Conservation (phyloP, 192 early-diverging fungal genomes). For the Coemansia sp. region DNA sequence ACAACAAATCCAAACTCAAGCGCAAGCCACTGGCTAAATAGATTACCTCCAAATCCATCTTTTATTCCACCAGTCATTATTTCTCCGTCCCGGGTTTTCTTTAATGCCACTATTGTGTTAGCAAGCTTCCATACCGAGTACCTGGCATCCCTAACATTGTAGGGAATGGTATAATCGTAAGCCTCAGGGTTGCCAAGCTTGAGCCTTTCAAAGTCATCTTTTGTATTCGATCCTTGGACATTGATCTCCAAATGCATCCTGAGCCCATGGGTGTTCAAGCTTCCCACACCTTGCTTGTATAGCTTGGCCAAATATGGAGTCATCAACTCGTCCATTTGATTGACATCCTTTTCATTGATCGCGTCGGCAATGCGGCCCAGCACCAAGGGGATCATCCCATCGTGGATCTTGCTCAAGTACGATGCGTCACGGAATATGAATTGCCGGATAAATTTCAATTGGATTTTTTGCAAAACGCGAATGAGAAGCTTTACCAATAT, state of each 20-base stretch:
- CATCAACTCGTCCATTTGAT: constrained; percentile 14
- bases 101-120: background rate
- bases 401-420: constrained; percentile 10
- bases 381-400: constrained; percentile 13
- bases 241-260: constrained; percentile 9
- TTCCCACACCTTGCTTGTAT: constrained; percentile 22
- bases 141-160: constrained; percentile 1
- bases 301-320: constrained; percentile 12
- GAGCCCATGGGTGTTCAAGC: constrained; percentile 18
- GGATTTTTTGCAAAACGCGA: background rate
- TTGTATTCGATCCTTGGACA: background rate
- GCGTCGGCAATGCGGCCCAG: constrained; percentile 13
- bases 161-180: constrained; percentile 17
- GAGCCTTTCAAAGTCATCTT: background rate
- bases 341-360: constrained; percentile 14
- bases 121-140: constrained; percentile 8
- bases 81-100: background rate
- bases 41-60: background rate
- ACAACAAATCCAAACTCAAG: constrained; percentile 16
- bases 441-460: background rate
- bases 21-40: background rate
- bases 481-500: background rate
- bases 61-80: background rate
- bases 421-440: background rate
- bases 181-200: constrained; percentile 16